Evolutionary conservation across 73 alveolate genomes (phyloP).

Genomic region (Paramecium biaurelia): DNA sequence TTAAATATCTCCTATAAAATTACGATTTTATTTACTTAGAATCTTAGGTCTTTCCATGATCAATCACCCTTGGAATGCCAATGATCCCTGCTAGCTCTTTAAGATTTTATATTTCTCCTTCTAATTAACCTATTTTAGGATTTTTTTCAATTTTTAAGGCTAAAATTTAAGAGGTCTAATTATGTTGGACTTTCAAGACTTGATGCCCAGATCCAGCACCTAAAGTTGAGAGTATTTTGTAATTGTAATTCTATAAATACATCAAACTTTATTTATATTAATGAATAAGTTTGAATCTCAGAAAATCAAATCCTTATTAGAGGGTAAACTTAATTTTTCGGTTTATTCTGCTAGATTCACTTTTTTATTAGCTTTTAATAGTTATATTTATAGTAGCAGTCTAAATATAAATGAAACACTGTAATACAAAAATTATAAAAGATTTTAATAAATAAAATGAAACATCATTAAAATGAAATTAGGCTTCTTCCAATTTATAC

Average conservation of each 20-base stretch:
- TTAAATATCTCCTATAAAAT: background rate
- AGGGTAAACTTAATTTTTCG: background rate
- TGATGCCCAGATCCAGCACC: background rate
- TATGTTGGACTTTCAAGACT: background rate
- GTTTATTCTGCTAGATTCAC: background rate
- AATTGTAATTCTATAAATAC: background rate
- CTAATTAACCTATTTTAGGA: background rate
- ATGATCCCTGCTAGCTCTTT: background rate
- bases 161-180: background rate
- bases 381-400: background rate
- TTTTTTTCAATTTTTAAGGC: background rate
- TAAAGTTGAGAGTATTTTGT: background rate
- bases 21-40: background rate
- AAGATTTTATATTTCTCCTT: background rate
- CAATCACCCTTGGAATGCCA: background rate
- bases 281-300: background rate
- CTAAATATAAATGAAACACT: background rate
- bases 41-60: background rate
- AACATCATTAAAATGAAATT: background rate
- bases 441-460: background rate
- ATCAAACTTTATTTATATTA: background rate
- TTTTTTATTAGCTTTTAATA: background rate
- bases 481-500: conserved; percentile 23
- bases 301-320: background rate
- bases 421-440: background rate